Base-by-base conservation (phyloP, 371 early-diverging fungal genomes). In the Mucor plumbeus region DNA sequence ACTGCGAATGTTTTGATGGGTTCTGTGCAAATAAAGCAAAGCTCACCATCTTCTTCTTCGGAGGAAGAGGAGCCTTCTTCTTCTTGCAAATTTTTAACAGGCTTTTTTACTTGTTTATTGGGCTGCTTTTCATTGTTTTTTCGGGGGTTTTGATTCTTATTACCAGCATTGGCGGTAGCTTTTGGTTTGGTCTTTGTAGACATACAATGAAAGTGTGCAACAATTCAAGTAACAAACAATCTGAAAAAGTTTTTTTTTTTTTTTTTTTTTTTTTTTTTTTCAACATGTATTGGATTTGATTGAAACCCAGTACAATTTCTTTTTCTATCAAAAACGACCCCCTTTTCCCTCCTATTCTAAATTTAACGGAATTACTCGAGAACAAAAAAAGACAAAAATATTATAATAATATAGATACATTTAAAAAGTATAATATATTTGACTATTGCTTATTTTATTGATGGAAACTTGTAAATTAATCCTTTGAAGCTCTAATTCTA, bases 21-120 rank as follows among this genome's bases (percentile, higher is more conserved):
- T 43, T 96, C 94, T 0, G 97, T 91, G 76, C 98, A 98, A 68
- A 98, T 98, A 71, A 91, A 88, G 75, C 98, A 98, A 4, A 85
- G 73, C 21, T 84, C 79, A 11, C 80, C 83, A 8, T 83, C 85
- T 19, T 68, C 78, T 7, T 78, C 82, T 1, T 72, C 69, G 9
- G 19, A 19, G 10, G 26, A 36, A 47, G 54, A 17, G 14, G 64
- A 53, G 17, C 40, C 62, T 39, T 53, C 54, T 35, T 53, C 41
- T 61, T 33, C 54, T 19, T 58, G 39, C 41, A 14, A 9, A 11
- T 19, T 38, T 58, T 33, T 13, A 8, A n/a, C 53, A 36, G 63
- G 21, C 33, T 61, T 26, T 31, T 41, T 31, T 0, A 38, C 15
- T 10, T 14, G 13, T 13, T 58, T 58, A 5, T 38, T 26, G 26